Percentiles rank a stretch among this genome's conserved stretches.
phyloP scores from a whole-genome alignment of 164 flowering plant species.

The Santalum album region DNA sequence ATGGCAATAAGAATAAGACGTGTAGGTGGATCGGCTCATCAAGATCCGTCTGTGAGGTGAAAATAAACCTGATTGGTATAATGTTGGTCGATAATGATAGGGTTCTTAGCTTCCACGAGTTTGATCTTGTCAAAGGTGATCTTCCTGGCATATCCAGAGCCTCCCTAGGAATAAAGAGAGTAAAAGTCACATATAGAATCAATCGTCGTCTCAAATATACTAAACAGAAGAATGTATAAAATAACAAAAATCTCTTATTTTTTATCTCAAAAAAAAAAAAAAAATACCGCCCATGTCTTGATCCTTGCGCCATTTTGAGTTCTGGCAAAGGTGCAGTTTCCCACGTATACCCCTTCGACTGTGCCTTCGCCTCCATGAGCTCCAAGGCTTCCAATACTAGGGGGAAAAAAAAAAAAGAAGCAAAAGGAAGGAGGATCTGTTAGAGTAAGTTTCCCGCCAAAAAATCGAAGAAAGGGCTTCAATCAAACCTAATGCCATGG shows the following conservation, averaged over 20 bases:
- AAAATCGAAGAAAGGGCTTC: no score
- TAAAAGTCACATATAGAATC: no score
- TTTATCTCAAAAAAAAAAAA: no score
- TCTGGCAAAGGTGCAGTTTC: background rate
- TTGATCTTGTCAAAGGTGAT: background rate
- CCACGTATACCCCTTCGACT: background rate
- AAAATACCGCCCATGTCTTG: background rate
- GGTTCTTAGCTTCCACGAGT: background rate
- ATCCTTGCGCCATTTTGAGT: background rate
- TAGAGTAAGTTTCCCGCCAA: background rate
- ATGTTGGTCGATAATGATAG: background rate
- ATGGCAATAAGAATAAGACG: no score
- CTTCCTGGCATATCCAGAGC: background rate
- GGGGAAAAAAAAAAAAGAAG: background rate
- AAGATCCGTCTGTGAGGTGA: no score
- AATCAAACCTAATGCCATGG: background rate
- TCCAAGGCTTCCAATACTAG: background rate
- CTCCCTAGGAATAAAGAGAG: background rate
- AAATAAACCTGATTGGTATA: background rate
- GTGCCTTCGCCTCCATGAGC: background rate
- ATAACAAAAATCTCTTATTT: no score
- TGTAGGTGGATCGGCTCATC: no score
- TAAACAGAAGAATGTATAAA: no score
- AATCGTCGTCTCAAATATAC: no score
- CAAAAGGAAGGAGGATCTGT: no score